Evolutionary conservation across 2,329 filamentous ascomycete genomes (phyloP), one percentile per base, ranked within the genome.

Genomic region (Paraconiothyrium brasiliense): DNA sequence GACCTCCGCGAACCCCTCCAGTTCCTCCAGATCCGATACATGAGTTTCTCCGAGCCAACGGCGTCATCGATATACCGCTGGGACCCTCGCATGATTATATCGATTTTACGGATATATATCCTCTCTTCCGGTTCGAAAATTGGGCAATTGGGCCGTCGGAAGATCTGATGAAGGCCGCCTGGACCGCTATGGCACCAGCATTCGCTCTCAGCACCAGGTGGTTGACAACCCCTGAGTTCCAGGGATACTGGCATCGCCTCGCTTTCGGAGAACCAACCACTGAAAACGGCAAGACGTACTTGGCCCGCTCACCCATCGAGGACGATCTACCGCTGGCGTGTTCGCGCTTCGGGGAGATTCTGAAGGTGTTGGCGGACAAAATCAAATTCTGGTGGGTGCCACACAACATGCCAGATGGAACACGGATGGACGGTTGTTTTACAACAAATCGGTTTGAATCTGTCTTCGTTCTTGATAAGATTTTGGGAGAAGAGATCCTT

Each of bases 211-310:
- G 35, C 14, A 54, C 50, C 20, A 54, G 43, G 10, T 27, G 39
- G 20, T 16, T 54, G 20, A 54, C 50, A 5, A 37, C 50, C 13
- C 35, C 50, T 4, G 35, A 20, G 14, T 6, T 35, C 7, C 16
- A 54, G n/a, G 37, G 20, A 27, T 43, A 43, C 16, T 54, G 50
- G 50, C 37, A 54, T 16, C 50, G 30, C 16, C 35, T 54, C 4
- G 6, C 27, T 8, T 41, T 27, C 7, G 50, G 50, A 13, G 24
- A 27, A 2, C 35, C 11, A 16, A n/a, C 16, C 16, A 39, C n/a
- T 22, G 32, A 3, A 7, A 34, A 52, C 14, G 49, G 49, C 10
- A 24, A 37, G 49, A 20, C 24, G 3, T 41, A 43, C 13, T 22
- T 54, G 16, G 50, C 35, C 1, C 35, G 30, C 2, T 41, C 35